Percentiles rank a stretch among this genome's conserved stretches.
These are phyloP conservation scores for Oryza officinalis DNA, from an alignment of 176 grass and related monocot species.

Conservation along the genomic window DNA sequence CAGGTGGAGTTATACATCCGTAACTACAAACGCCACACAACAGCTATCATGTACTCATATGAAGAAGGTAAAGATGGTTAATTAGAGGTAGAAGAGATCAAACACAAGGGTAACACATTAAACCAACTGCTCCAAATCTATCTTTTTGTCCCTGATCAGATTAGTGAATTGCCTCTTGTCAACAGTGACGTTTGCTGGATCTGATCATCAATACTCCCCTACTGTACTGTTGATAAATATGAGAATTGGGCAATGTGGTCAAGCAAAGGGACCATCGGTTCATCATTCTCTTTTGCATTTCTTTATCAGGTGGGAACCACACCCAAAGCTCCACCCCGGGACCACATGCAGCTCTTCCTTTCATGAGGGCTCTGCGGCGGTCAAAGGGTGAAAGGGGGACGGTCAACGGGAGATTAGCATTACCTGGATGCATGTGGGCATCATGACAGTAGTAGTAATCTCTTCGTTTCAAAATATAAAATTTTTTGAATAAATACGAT, in stretches of 20 bases:
- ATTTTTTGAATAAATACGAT: no score
- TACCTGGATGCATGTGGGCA: constrained; percentile 7
- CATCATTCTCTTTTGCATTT: constrained; percentile 16
- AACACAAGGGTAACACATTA: no score
- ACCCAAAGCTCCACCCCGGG: background rate
- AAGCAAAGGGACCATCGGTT: background rate
- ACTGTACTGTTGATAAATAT: background rate
- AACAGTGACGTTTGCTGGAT: background rate
- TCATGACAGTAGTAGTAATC: background rate
- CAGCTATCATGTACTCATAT: no score
- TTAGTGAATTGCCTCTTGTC: background rate
- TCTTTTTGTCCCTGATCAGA: background rate
- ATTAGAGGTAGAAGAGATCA: no score
- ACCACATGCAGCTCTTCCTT: constrained; percentile 32
- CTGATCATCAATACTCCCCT: background rate
- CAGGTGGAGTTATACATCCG: no score
- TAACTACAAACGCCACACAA: no score
- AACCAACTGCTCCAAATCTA: no score
- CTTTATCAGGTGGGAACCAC: background rate
- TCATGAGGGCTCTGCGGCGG: background rate
- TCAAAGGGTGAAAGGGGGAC: constrained; percentile 19
- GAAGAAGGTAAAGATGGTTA: no score
- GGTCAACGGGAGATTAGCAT: background rate
- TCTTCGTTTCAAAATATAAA: no score
- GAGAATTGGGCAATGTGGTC: background rate